phyloP scores from a whole-genome alignment of 2,329 filamentous ascomycete genomes.

The Fusarium bulbicola region DNA sequence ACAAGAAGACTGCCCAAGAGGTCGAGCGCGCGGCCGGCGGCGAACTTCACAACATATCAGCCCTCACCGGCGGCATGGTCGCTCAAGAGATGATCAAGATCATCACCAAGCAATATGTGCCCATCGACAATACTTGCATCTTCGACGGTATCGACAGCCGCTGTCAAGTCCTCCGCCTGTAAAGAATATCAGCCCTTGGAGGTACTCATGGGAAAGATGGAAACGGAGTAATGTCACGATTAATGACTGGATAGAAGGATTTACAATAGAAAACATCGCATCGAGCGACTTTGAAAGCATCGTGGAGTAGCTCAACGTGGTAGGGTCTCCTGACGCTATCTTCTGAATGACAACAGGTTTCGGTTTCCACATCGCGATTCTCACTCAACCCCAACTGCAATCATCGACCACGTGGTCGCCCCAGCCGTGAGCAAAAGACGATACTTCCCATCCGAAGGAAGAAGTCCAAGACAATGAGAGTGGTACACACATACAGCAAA shows the following conservation, averaged over 20 bases:
- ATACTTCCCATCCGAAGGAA: background rate
- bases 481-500: background rate
- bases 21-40: conserved; percentile 80
- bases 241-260: conserved; percentile 23
- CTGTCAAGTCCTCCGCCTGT: conserved; percentile 66
- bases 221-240: conserved; percentile 3
- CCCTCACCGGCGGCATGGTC: conserved; percentile 87
- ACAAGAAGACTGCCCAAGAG: conserved; percentile 68
- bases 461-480: background rate
- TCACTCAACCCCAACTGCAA: background rate
- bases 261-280: conserved; percentile 2
- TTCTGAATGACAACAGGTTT: background rate
- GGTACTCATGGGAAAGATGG: background rate
- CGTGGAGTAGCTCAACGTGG: background rate
- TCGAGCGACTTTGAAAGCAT: background rate
- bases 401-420: background rate
- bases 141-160: conserved; percentile 74
- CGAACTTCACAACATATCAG: conserved; percentile 92
- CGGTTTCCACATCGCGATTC: background rate
- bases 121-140: conserved; percentile 75
- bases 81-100: conserved; percentile 98
- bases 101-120: conserved; percentile 76
- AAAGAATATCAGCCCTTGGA: background rate
- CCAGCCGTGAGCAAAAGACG: background rate
- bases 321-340: background rate